Evolutionary conservation across 1,284 basidiomycete species (phyloP).

Genomic region (Leccinum pachyderme): DNA sequence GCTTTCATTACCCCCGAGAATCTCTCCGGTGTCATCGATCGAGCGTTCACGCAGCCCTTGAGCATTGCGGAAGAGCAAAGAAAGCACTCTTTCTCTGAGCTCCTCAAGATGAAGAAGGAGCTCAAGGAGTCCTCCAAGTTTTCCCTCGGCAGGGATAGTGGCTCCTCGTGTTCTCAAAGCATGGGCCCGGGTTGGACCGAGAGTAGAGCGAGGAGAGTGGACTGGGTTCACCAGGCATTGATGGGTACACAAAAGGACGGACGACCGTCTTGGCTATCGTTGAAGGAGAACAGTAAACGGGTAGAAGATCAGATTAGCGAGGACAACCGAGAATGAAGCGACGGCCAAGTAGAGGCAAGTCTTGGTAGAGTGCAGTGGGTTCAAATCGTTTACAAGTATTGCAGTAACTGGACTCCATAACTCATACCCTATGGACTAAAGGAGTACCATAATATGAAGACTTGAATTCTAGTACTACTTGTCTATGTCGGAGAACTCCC

Average conservation of each 20-base stretch:
- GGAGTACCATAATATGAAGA: too few relatives aligned
- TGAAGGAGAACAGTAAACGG: conserved; percentile 48
- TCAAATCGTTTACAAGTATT: too few relatives aligned
- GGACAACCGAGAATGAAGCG: conserved; percentile 34
- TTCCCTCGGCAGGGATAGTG: conserved; percentile 31
- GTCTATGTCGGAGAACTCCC: too few relatives aligned
- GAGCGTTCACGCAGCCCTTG: conserved; percentile 45
- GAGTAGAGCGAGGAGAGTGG: conserved; percentile 38
- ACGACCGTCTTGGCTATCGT: conserved; percentile 52
- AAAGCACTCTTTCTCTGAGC: conserved; percentile 23
- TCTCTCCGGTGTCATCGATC: conserved; percentile 60
- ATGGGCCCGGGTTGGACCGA: conserved; percentile 40
- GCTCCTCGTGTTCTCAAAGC: conserved; percentile 8
- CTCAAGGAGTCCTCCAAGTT: conserved; percentile 41
- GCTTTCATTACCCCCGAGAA: conserved; percentile 68
- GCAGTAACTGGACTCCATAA: too few relatives aligned
- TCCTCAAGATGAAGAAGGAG: conserved; percentile 20
- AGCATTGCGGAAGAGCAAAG: conserved; percentile 15
- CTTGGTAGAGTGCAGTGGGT: background rate
- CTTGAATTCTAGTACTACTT: too few relatives aligned
- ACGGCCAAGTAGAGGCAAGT: conserved; percentile 43
- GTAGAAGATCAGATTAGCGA: conserved; percentile 30
- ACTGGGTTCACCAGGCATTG: conserved; percentile 52
- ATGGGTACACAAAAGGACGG: conserved; percentile 51
- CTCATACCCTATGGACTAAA: too few relatives aligned